phyloP scores from a whole-genome alignment of 192 early-diverging fungal species.

The Haplosporangium gracile region DNA sequence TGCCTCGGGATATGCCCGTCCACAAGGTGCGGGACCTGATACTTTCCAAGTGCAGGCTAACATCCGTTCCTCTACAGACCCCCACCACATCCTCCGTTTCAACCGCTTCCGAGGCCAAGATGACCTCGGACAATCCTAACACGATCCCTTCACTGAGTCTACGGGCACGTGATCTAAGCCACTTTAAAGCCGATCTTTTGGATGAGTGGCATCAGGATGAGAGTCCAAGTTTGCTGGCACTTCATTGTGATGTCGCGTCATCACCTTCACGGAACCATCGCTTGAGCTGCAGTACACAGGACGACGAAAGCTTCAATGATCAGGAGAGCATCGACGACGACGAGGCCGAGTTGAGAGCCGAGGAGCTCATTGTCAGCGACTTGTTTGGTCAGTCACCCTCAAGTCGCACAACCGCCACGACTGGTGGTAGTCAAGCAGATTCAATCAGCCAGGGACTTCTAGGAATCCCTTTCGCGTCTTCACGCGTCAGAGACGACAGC shows the following conservation, averaged over 20 bases:
- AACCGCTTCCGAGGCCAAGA: neutral
- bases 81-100: neutral
- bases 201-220: neutral
- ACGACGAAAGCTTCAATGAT: slow-evolving; percentile 31
- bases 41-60: slow-evolving; percentile 32
- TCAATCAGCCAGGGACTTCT: neutral
- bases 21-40: slow-evolving; percentile 42
- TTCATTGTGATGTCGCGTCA: neutral
- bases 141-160: neutral
- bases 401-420: neutral
- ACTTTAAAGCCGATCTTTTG: neutral
- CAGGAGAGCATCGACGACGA: slow-evolving; percentile 48
- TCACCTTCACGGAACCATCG: neutral
- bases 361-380: slow-evolving; percentile 37
- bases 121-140: neutral
- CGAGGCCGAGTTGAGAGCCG: slow-evolving; percentile 43
- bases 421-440: neutral
- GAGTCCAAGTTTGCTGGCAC: neutral
- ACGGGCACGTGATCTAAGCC: neutral
- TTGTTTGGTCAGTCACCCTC: slow-evolving; percentile 23
- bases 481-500: neutral
- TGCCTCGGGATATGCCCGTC: slow-evolving; percentile 39
- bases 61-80: slow-evolving; percentile 14
- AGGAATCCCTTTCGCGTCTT: neutral
- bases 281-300: neutral